A percentile compares a stretch with the other conserved stretches of the same genome.
Evolutionary conservation across 257 asterid genomes (phyloP).

Genomic region (Solanum habrochaites): DNA sequence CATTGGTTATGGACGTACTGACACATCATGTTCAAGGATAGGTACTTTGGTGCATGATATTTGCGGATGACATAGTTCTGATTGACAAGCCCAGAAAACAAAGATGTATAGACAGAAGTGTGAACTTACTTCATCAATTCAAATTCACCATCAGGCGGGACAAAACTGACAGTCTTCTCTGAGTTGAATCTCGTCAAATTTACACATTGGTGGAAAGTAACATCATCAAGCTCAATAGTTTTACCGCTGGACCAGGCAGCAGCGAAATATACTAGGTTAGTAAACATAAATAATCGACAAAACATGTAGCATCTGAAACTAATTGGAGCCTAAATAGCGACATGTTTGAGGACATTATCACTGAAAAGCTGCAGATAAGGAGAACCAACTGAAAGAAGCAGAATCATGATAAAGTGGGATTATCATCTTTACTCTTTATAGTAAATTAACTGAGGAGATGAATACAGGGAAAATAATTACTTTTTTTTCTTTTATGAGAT

Average conservation of each 20-base stretch:
- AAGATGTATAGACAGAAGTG: neutral
- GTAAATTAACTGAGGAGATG: neutral
- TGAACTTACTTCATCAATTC: constrained; percentile 95
- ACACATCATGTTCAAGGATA: neutral
- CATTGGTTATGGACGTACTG: neutral
- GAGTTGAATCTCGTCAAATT: constrained; percentile 97
- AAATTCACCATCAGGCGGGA: constrained; percentile 99
- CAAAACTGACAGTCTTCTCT: constrained; percentile 97
- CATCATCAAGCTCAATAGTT: constrained; percentile 99
- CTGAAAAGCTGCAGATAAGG: neutral
- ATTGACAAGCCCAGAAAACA: neutral
- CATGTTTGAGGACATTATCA: neutral
- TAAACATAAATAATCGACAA: neutral
- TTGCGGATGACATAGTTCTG: neutral
- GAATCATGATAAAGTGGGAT: neutral
- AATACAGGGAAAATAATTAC: neutral
- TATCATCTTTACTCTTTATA: neutral
- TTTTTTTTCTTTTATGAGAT: neutral
- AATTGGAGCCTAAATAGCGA: neutral
- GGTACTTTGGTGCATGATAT: neutral
- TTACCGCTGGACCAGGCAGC: constrained; percentile 61
- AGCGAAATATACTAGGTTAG: neutral
- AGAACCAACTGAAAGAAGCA: neutral
- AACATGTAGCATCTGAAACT: neutral
- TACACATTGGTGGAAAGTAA: constrained; percentile 98